A percentile compares a stretch with the other conserved stretches of the same genome.
Evolutionary conservation across 2,329 filamentous ascomycete species (phyloP).

Genomic region (Fusarium udum): DNA sequence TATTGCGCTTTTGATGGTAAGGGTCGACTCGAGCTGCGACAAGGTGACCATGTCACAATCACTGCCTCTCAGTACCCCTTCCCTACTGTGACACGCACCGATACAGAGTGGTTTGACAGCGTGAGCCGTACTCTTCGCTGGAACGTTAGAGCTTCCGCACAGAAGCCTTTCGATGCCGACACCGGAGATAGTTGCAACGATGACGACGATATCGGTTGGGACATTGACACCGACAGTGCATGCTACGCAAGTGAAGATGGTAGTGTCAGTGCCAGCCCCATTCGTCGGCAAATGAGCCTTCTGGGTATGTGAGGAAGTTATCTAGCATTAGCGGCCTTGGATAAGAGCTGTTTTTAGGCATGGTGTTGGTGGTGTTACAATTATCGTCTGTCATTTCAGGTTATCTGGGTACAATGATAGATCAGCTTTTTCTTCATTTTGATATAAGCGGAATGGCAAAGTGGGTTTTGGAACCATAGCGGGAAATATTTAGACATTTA

Average conservation of each 20-base stretch:
- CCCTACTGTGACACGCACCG: slow-evolving; percentile 90
- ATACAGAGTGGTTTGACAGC: slow-evolving; percentile 96
- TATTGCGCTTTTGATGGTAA: slow-evolving; percentile 99
- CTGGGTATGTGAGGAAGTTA: slow-evolving; percentile 56
- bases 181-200: slow-evolving; percentile 51
- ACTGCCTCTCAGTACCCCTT: slow-evolving; percentile 97
- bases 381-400: slow-evolving; percentile 10
- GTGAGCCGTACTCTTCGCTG: slow-evolving; percentile 91
- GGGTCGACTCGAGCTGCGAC: slow-evolving; percentile 89
- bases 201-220: slow-evolving; percentile 77
- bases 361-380: slow-evolving; percentile 37
- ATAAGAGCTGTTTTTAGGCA: slow-evolving; percentile 19
- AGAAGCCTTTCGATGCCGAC: slow-evolving; percentile 82
- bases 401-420: slow-evolving; percentile 1
- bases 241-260: slow-evolving; percentile 78
- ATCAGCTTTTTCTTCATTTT: neutral
- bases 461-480: neutral
- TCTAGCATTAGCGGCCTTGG: neutral
- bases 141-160: slow-evolving; percentile 92
- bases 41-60: slow-evolving; percentile 95
- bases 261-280: slow-evolving; percentile 71
- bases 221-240: slow-evolving; percentile 90
- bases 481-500: slow-evolving; percentile 19
- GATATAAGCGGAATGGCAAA: neutral
- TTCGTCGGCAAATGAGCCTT: slow-evolving; percentile 78